These are phyloP conservation scores for Trametes pubescens DNA, from an alignment of 1,284 basidiomycete species.

Conservation along the genomic window DNA sequence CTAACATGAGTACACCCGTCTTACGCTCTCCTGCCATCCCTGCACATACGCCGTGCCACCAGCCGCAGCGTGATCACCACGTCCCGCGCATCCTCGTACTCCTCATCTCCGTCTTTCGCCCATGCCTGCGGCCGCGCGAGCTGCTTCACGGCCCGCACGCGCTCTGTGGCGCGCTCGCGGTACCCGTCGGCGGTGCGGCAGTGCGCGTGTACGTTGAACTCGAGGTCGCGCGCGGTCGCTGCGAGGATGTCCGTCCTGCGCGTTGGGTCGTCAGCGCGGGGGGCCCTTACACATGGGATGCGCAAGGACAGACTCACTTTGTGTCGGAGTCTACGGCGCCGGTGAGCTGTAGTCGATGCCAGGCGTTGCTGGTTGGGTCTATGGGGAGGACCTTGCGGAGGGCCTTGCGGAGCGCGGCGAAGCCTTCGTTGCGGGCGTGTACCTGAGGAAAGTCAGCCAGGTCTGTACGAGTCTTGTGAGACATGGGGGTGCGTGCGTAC, in stretches of 20 bases:
- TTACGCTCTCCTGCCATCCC: neutral
- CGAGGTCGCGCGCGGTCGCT: constrained; percentile 50
- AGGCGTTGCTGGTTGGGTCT: constrained; percentile 31
- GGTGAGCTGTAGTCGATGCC: constrained; percentile 32
- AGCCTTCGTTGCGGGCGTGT: constrained; percentile 42
- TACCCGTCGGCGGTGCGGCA: constrained; percentile 58
- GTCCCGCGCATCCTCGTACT: constrained; percentile 50
- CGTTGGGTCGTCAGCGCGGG: neutral
- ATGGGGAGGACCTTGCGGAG: constrained; percentile 47
- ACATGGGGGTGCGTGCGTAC: constrained; percentile 44
- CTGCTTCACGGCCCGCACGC: constrained; percentile 43
- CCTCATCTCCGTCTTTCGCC: constrained; percentile 38
- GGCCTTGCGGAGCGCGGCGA: constrained; percentile 43
- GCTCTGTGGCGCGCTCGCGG: constrained; percentile 41
- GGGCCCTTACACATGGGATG: neutral
- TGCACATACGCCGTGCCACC: constrained; percentile 28
- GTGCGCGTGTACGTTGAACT: constrained; percentile 53
- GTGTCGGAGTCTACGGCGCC: constrained; percentile 26
- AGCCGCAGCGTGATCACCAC: constrained; percentile 45
- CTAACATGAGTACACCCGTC: neutral
- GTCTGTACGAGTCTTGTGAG: neutral
- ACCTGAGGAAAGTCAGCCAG: constrained; percentile 33
- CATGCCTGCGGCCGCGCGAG: constrained; percentile 41
- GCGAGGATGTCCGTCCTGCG: constrained; percentile 41
- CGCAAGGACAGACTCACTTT: constrained; percentile 30